These are phyloP conservation scores for Rauvolfia tetraphylla DNA, from an alignment of 257 asterid species.

Conservation along the genomic window DNA sequence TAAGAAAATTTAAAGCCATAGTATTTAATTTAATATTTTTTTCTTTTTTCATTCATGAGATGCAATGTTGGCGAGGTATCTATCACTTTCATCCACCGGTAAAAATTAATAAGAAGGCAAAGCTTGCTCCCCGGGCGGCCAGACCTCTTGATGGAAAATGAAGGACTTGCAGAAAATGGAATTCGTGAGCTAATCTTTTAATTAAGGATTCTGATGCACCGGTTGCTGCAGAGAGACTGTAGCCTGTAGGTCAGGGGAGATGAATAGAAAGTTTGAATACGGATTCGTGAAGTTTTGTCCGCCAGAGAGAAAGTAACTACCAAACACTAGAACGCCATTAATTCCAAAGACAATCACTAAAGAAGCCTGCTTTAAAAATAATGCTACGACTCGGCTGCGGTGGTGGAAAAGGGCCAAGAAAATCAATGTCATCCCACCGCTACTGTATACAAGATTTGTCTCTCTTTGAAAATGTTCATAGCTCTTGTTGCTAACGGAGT, in stretches of 20 bases:
- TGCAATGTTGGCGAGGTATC: too few species aligned
- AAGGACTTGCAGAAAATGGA: too few species aligned
- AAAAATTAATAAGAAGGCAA: too few species aligned
- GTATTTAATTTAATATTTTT: too few species aligned
- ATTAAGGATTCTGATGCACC: neutral
- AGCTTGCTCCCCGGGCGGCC: neutral
- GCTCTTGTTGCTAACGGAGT: neutral
- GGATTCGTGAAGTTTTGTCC: neutral
- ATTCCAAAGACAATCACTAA: neutral
- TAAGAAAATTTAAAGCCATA: too few species aligned
- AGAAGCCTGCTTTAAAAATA: neutral
- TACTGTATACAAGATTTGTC: constrained; percentile 29
- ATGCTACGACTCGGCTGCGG: neutral
- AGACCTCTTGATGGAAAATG: too few species aligned
- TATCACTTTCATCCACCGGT: too few species aligned
- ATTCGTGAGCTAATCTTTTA: neutral
- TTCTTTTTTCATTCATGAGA: too few species aligned
- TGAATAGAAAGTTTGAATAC: constrained; percentile 2
- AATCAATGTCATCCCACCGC: constrained; percentile 8
- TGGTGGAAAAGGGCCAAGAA: neutral
- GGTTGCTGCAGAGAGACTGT: neutral
- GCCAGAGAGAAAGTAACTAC: neutral
- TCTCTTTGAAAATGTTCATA: neutral
- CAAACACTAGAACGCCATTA: neutral
- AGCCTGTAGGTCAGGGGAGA: neutral